phyloP scores from a whole-genome alignment of 1,139 yeast genomes.

The Suhomyces ambrosiae region DNA sequence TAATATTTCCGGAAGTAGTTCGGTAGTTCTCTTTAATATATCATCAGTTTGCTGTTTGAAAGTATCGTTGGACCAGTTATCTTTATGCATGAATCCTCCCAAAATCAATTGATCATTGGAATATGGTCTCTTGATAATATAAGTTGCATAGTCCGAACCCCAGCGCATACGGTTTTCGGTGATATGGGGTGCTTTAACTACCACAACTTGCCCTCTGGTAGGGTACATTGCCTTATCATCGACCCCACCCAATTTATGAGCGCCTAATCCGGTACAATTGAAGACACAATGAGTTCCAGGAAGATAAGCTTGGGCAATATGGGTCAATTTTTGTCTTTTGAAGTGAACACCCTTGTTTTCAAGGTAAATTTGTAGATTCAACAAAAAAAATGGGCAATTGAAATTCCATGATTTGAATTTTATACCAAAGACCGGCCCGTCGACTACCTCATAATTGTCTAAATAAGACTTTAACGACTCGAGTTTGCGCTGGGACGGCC shows the following conservation, averaged over 20 bases:
- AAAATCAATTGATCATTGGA: constrained; percentile 62
- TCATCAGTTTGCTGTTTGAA: constrained; percentile 56
- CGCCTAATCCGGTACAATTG: constrained; percentile 73
- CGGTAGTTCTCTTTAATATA: constrained; percentile 58
- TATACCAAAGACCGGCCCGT: constrained; percentile 55
- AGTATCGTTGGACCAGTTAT: constrained; percentile 60
- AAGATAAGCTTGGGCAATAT: constrained; percentile 55
- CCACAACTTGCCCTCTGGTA: constrained; percentile 70
- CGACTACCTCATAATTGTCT: constrained; percentile 41
- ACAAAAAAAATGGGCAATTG: constrained; percentile 62
- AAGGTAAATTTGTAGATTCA: constrained; percentile 46
- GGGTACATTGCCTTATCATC: constrained; percentile 58
- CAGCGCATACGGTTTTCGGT: constrained; percentile 51
- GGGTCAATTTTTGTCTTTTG: constrained; percentile 43
- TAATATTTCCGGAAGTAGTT: constrained; percentile 54
- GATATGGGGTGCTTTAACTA: constrained; percentile 59
- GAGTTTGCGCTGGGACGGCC: constrained; percentile 46
- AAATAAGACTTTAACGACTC: constrained; percentile 48
- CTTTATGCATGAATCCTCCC: constrained; percentile 68
- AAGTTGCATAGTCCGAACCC: constrained; percentile 58
- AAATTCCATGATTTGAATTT: constrained; percentile 63
- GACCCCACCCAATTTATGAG: constrained; percentile 58
- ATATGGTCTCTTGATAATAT: constrained; percentile 68
- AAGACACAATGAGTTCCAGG: constrained; percentile 43
- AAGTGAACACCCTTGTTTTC: constrained; percentile 51